These are phyloP conservation scores for Boletus insuetus DNA, from an alignment of 768 basidiomycete species.

Conservation along the genomic window DNA sequence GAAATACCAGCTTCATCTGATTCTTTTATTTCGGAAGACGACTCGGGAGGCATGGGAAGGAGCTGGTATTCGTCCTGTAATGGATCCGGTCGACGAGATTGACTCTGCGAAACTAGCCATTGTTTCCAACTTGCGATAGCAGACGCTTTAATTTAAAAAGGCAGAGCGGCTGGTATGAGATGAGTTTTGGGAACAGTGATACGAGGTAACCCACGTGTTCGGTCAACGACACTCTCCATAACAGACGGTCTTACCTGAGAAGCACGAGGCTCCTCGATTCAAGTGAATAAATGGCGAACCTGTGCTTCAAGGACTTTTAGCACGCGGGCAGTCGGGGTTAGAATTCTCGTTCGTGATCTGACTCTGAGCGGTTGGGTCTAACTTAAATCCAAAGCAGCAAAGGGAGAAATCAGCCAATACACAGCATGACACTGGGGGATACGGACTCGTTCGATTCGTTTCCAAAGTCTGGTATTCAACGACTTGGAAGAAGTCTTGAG, in stretches of 20 bases:
- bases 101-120: slow-evolving; percentile 7
- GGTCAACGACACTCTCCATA: slow-evolving; percentile 11
- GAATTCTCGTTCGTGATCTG: not conserved
- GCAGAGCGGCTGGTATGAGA: not conserved
- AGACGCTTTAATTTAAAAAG: slow-evolving; percentile 4
- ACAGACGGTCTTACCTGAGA: not conserved
- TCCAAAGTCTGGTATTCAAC: not conserved
- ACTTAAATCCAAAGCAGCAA: not conserved
- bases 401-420: not conserved
- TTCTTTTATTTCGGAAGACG: slow-evolving; percentile 7
- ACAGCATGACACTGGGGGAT: not conserved
- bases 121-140: slow-evolving; percentile 12
- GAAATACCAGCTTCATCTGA: slow-evolving; percentile 1
- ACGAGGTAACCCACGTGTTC: slow-evolving; percentile 8
- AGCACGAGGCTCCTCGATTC: not conserved
- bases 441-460: not conserved
- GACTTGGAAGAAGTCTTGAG: not conserved
- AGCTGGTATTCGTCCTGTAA: slow-evolving; percentile 24
- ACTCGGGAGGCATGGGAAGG: slow-evolving; percentile 7
- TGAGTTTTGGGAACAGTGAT: not conserved
- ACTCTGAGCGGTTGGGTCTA: not conserved
- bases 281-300: not conserved
- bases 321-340: not conserved
- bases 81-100: slow-evolving; percentile 9
- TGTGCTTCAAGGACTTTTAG: not conserved